A percentile compares a stretch with the other conserved stretches of the same genome.
Conservation (phyloP, 73 alveolate genomes). For the Paramecium tetraurelia region DNA sequence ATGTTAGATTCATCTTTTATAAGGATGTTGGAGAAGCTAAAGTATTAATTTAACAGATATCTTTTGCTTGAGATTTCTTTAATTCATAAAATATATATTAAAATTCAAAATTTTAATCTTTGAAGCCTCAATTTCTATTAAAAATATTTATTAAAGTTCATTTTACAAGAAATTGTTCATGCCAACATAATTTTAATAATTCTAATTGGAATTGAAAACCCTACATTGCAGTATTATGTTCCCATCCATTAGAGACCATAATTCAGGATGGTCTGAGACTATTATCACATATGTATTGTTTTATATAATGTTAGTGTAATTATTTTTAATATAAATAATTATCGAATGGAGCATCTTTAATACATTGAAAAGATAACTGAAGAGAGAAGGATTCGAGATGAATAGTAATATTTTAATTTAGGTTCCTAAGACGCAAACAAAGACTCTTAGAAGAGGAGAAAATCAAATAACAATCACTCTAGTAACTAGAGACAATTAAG, state of each 20-base stretch:
- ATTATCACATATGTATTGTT: neutral
- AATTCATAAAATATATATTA: neutral
- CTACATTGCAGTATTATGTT: neutral
- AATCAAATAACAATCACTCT: neutral
- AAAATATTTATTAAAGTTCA: neutral
- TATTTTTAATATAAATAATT: neutral
- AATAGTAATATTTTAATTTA: neutral
- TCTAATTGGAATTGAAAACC: neutral
- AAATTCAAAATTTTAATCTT: neutral
- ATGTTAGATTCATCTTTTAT: neutral
- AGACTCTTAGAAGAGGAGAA: neutral
- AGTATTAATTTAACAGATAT: neutral
- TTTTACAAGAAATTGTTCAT: neutral
- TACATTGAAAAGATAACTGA: neutral
- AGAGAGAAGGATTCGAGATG: conserved; percentile 12
- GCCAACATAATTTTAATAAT: neutral
- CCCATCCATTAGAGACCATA: neutral
- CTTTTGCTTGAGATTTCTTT: neutral
- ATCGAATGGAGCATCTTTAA: neutral
- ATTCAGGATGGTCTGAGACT: too few relatives aligned
- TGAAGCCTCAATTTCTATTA: neutral
- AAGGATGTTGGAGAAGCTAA: neutral
- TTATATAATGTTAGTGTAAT: neutral
- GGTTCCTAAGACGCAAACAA: neutral
- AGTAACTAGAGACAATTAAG: neutral